Conservation (phyloP, 179 eudicot genomes). For the Patellifolia procumbens region DNA sequence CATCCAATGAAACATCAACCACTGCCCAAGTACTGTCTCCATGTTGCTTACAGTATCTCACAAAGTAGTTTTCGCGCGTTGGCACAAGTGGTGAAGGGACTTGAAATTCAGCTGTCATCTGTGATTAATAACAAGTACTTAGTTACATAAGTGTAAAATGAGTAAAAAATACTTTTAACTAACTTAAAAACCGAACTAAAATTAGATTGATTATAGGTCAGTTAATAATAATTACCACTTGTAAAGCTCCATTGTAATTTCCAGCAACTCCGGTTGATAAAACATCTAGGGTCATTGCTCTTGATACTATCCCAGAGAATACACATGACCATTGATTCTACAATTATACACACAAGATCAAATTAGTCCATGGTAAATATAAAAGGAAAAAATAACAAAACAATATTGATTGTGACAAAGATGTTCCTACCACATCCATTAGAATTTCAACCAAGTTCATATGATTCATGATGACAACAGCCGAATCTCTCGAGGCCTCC, state of each 20-base stretch:
- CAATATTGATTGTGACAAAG: no score
- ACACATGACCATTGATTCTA: slow-evolving; percentile 89
- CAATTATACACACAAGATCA: neutral
- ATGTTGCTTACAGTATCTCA: slow-evolving; percentile 57
- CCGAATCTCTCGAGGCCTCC: slow-evolving; percentile 85
- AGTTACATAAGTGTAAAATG: neutral
- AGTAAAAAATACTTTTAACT: neutral
- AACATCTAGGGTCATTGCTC: slow-evolving; percentile 82
- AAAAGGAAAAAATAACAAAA: neutral
- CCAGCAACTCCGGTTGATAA: slow-evolving; percentile 97
- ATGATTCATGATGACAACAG: slow-evolving; percentile 89
- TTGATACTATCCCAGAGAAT: slow-evolving; percentile 79
- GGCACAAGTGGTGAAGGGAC: slow-evolving; percentile 67
- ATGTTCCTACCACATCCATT: slow-evolving; percentile 77
- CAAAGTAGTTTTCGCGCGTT: slow-evolving; percentile 55
- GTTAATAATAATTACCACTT: slow-evolving; percentile 60
- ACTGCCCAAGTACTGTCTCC: slow-evolving; percentile 58
- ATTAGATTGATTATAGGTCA: neutral
- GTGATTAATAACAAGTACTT: neutral
- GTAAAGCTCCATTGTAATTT: slow-evolving; percentile 91
- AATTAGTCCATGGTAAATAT: neutral
- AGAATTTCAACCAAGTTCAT: slow-evolving; percentile 87
- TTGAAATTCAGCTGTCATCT: slow-evolving; percentile 69
- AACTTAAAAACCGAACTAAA: neutral
- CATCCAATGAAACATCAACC: slow-evolving; percentile 56